Evolutionary conservation across 2,329 filamentous ascomycete species (phyloP).

Genomic region (Furcasterigmium furcatum): DNA sequence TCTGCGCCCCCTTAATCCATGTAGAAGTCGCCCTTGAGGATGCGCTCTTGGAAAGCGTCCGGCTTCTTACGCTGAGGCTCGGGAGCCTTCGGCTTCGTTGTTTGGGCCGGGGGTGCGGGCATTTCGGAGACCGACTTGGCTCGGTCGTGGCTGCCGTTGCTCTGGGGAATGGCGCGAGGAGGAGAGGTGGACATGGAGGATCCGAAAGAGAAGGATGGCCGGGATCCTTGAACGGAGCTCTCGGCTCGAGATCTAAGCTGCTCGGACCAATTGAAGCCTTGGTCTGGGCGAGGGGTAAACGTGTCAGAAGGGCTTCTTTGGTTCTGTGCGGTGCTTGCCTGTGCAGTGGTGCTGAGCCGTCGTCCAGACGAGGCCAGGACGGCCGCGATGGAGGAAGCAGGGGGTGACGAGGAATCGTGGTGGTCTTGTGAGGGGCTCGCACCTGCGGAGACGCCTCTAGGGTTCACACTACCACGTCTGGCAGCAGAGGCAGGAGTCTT

Average conservation of each 20-base stretch:
- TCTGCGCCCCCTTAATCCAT: conserved; percentile 70
- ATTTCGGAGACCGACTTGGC: conserved; percentile 68
- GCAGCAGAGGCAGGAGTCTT: conserved; percentile 25
- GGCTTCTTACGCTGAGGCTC: conserved; percentile 61
- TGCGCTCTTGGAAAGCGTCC: conserved; percentile 94
- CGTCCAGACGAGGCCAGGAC: conserved; percentile 28
- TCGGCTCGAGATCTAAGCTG: conserved; percentile 90
- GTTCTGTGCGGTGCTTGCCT: conserved; percentile 57
- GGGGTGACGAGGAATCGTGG: conserved; percentile 13
- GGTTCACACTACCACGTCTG: conserved; percentile 14
- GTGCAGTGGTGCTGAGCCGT: conserved; percentile 36
- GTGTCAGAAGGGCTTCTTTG: conserved; percentile 63
- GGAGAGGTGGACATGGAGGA: conserved; percentile 38
- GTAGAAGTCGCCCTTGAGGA: conserved; percentile 95
- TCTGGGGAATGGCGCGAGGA: conserved; percentile 31
- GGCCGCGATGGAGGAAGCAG: conserved; percentile 20
- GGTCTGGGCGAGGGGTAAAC: conserved; percentile 64
- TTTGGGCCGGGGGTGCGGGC: conserved; percentile 52
- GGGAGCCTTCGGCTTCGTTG: conserved; percentile 39
- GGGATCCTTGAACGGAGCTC: conserved; percentile 62
- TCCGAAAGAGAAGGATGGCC: conserved; percentile 58
- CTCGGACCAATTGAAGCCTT: conserved; percentile 94
- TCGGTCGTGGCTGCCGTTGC: conserved; percentile 51
- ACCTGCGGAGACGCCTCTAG: neutral
- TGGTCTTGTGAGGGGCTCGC: conserved; percentile 1